Evolutionary conservation across 2,329 filamentous ascomycete genomes (phyloP).

Genomic region (Fusarium buharicum): DNA sequence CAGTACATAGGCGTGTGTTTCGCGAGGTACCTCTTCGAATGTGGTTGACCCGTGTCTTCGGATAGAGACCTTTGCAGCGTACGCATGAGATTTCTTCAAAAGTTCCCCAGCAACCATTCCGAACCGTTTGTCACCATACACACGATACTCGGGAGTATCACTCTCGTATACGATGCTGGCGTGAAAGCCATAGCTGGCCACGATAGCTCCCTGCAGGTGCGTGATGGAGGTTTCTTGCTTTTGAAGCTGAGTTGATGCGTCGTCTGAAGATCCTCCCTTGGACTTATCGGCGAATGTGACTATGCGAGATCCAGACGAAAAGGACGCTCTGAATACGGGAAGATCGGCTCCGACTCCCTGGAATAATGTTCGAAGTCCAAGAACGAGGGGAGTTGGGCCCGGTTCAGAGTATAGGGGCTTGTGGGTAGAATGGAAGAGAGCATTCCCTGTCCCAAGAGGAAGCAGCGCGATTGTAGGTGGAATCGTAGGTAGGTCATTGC

Average conservation of each 20-base stretch:
- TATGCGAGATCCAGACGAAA: slow-evolving; percentile 67
- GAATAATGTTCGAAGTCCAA: slow-evolving; percentile 68
- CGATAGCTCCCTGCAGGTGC: slow-evolving; percentile 77
- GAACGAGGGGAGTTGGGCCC: slow-evolving; percentile 56
- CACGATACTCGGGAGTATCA: slow-evolving; percentile 83
- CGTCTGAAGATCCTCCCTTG: background rate
- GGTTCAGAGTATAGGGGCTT: slow-evolving; percentile 62
- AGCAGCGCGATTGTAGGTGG: slow-evolving; percentile 63
- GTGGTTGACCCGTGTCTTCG: slow-evolving; percentile 24
- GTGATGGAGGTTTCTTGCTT: slow-evolving; percentile 50
- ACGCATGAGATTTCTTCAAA: slow-evolving; percentile 65
- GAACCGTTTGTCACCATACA: slow-evolving; percentile 81
- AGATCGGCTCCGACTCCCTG: slow-evolving; percentile 64
- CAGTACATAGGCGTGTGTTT: slow-evolving; percentile 79
- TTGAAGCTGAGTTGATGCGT: slow-evolving; percentile 26
- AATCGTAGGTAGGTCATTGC: slow-evolving; percentile 19
- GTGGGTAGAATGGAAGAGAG: slow-evolving; percentile 70
- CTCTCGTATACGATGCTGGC: slow-evolving; percentile 90
- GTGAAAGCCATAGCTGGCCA: slow-evolving; percentile 91
- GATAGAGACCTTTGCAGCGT: slow-evolving; percentile 57
- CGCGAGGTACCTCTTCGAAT: slow-evolving; percentile 48
- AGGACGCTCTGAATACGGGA: slow-evolving; percentile 70
- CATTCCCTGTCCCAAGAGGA: slow-evolving; percentile 74
- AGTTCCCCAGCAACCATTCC: slow-evolving; percentile 84
- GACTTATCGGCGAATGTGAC: slow-evolving; percentile 52